These are phyloP conservation scores for Saccharomyces hybrid DNA, from an alignment of 1,139 yeast genomes.

Conservation along the genomic window DNA sequence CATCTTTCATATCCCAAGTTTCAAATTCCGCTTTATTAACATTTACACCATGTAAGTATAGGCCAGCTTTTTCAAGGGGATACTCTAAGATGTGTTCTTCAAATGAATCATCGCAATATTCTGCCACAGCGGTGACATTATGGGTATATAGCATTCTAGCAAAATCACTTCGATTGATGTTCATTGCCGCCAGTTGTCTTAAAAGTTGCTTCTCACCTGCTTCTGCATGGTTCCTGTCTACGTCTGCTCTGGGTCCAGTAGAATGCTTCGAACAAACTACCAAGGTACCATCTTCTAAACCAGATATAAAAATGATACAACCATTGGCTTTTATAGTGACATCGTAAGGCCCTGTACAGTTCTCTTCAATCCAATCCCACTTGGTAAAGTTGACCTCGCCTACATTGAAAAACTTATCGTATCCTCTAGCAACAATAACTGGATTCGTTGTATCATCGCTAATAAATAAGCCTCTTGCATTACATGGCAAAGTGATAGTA, in stretches of 20 bases:
- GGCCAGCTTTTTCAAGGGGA: slow-evolving; percentile 55
- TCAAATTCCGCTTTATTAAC: slow-evolving; percentile 53
- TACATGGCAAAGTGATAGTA: slow-evolving; percentile 50
- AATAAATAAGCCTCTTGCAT: slow-evolving; percentile 85
- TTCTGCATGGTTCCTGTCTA: slow-evolving; percentile 60
- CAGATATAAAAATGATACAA: slow-evolving; percentile 79
- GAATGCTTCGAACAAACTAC: slow-evolving; percentile 87
- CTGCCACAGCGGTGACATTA: slow-evolving; percentile 82
- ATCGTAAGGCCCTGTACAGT: slow-evolving; percentile 69
- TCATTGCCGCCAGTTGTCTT: slow-evolving; percentile 41
- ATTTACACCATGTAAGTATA: slow-evolving; percentile 86
- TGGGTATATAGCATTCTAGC: slow-evolving; percentile 46
- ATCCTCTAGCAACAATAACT: slow-evolving; percentile 70
- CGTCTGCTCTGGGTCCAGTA: slow-evolving; percentile 58
- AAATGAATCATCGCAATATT: slow-evolving; percentile 83
- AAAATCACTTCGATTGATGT: slow-evolving; percentile 41
- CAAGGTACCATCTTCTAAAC: slow-evolving; percentile 61
- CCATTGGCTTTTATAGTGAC: slow-evolving; percentile 89
- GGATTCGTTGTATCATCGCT: slow-evolving; percentile 31
- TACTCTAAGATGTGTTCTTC: slow-evolving; percentile 92
- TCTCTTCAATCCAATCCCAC: slow-evolving; percentile 38
- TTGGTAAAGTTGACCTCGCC: slow-evolving; percentile 54
- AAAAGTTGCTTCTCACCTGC: slow-evolving; percentile 60
- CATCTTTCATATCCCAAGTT: slow-evolving; percentile 58
- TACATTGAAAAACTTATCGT: slow-evolving; percentile 87